phyloP scores from a whole-genome alignment of 306 rosid species.

The Cicer bijugum region DNA sequence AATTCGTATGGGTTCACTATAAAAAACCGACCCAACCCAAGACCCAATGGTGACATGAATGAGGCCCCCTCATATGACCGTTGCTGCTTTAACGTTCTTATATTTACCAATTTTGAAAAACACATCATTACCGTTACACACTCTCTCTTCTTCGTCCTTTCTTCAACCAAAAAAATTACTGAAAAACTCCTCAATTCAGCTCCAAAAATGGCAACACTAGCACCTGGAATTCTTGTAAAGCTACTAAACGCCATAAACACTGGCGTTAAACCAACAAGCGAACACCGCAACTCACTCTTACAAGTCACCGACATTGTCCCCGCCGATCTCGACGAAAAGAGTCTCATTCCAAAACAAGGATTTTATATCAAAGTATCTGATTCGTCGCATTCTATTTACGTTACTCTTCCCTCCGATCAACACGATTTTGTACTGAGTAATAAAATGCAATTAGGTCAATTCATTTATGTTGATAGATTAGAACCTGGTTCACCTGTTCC shows the following conservation, averaged over 20 bases:
- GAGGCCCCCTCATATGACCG: slow-evolving; percentile 61
- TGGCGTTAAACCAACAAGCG: slow-evolving; percentile 72
- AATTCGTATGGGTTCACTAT: too few species aligned
- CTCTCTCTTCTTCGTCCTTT: background rate
- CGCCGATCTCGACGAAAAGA: slow-evolving; percentile 84
- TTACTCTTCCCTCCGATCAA: slow-evolving; percentile 76
- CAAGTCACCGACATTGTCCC: slow-evolving; percentile 95
- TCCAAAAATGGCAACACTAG: slow-evolving; percentile 67
- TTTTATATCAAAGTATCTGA: slow-evolving; percentile 84
- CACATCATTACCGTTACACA: slow-evolving; percentile 53
- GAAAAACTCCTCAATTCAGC: background rate
- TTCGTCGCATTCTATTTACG: slow-evolving; percentile 87
- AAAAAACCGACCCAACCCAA: too few species aligned
- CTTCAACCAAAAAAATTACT: background rate
- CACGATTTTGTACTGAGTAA: slow-evolving; percentile 81
- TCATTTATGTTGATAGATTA: slow-evolving; percentile 75
- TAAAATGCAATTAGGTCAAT: slow-evolving; percentile 90
- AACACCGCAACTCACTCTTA: slow-evolving; percentile 79
- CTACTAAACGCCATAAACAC: slow-evolving; percentile 74
- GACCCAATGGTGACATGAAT: background rate
- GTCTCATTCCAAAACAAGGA: slow-evolving; percentile 75
- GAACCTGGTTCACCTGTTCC: slow-evolving; percentile 94
- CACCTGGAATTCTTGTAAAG: slow-evolving; percentile 83
- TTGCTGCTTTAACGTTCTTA: slow-evolving; percentile 53
- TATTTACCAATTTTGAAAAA: slow-evolving; percentile 49